phyloP scores from a whole-genome alignment of 2,329 filamentous ascomycete genomes.

The Pseudocercospora fuligena region DNA sequence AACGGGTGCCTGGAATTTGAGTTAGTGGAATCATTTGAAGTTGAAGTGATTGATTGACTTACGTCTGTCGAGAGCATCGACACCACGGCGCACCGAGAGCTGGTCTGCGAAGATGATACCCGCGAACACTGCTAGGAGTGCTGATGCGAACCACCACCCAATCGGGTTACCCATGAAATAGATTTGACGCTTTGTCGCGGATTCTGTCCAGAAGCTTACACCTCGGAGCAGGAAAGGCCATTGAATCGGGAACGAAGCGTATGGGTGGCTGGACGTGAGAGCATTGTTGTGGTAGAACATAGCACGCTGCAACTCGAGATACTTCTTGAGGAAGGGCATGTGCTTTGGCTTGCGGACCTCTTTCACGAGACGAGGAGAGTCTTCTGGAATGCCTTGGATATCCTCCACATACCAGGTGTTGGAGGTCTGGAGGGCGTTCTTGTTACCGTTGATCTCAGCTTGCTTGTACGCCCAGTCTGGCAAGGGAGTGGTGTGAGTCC shows the following conservation, averaged over 20 bases:
- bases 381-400: constrained; percentile 75
- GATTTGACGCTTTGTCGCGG: constrained; percentile 92
- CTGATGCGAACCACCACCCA: constrained; percentile 96
- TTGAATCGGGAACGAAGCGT: constrained; percentile 90
- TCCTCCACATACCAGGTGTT: constrained; percentile 96
- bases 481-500: constrained; percentile 94
- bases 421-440: constrained; percentile 85
- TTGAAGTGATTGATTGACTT: constrained; percentile 53
- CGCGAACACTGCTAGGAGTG: constrained; percentile 87
- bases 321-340: constrained; percentile 89
- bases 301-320: constrained; percentile 91
- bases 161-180: constrained; percentile 98
- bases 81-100: constrained; percentile 85
- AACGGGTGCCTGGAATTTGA: constrained; percentile 72
- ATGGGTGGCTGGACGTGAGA: constrained; percentile 94
- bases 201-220: constrained; percentile 99
- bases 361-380: constrained; percentile 75
- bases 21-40: constrained; percentile 9
- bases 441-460: constrained; percentile 99
- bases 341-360: constrained; percentile 78
- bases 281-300: constrained; percentile 99
- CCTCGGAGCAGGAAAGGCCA: constrained; percentile 97
- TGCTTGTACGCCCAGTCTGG: constrained; percentile 97
- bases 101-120: constrained; percentile 93
- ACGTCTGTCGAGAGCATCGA: constrained; percentile 93